Evolutionary conservation across 2,329 filamentous ascomycete species (phyloP).

Genomic region (Aspergillus sp.): DNA sequence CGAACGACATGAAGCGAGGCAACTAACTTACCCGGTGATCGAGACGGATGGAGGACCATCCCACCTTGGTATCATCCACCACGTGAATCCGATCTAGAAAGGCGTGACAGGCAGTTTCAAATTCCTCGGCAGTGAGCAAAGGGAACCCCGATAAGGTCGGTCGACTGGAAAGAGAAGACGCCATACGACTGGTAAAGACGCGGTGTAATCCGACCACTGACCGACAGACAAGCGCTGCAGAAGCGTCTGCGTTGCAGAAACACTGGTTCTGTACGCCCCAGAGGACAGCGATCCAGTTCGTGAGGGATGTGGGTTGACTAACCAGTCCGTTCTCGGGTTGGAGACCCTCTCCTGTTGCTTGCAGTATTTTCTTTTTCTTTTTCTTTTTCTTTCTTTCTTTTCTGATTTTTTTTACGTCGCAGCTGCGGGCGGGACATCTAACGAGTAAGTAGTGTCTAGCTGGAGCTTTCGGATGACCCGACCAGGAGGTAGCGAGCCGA

Average conservation of each 20-base stretch:
- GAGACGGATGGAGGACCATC: slow-evolving; percentile 42
- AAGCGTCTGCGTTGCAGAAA: slow-evolving; percentile 15
- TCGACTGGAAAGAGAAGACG: slow-evolving; percentile 6
- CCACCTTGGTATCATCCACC: slow-evolving; percentile 57
- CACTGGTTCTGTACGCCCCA: slow-evolving; percentile 4
- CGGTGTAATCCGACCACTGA: slow-evolving; percentile 19
- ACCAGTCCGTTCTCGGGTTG: slow-evolving; percentile 14
- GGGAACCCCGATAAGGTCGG: slow-evolving; percentile 53
- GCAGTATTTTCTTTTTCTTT: slow-evolving; percentile 3
- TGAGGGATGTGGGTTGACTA: neutral
- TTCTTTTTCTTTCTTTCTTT: too few species aligned
- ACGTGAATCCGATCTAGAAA: slow-evolving; percentile 52
- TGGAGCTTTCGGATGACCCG: neutral
- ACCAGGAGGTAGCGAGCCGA: neutral
- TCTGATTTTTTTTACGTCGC: neutral
- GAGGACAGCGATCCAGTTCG: slow-evolving; percentile 17
- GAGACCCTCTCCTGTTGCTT: slow-evolving; percentile 14
- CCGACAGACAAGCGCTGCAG: slow-evolving; percentile 16
- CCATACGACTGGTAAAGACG: slow-evolving; percentile 21
- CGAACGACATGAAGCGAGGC: neutral
- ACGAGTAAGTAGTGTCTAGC: neutral
- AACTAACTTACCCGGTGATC: slow-evolving; percentile 13
- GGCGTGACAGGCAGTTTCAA: slow-evolving; percentile 66
- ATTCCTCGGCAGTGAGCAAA: slow-evolving; percentile 62
- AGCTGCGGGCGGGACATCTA: neutral